Evolutionary conservation across 805 yeast genomes (phyloP), one percentile per base, ranked within the genome.

Genomic region (Kurtzmaniella fragi): DNA sequence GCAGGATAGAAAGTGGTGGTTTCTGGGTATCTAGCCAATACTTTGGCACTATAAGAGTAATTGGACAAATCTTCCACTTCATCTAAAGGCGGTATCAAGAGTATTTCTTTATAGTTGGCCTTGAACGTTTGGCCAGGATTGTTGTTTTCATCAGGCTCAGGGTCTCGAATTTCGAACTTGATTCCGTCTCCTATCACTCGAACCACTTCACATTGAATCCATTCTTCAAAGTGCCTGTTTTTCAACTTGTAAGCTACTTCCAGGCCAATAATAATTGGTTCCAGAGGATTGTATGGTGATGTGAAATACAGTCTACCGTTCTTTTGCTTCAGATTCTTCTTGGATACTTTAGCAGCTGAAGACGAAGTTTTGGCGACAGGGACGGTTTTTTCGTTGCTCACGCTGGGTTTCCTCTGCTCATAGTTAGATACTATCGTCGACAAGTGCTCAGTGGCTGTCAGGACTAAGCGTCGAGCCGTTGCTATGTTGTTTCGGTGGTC

Each of bases 1-100:
- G 99, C 99, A 3, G 95, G 87, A 53, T 93, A 93, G 52, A 93
- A 93, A 0, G 98, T 90, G 0, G 99, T 93, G 0, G 99, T 93
- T 50, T 93, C 99, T 1, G 99, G 99, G 53, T 93, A 93, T 52
- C 95, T 73, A 0, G 97, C 99, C 42, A 93, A 67, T 3, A 93
- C 98, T 47, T 79, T 80, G 0, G 89, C 71, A 0, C 95, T 93
- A 29, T 78, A 66, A 0, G 95, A 84, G 47, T 84, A 85, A 33
- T 73, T 70, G 17, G 63, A 56, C 42, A 80, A 58, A 3, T 55
- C 53, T 42, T 62, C 46, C 1, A 67, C 71, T 9, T 67, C 74
- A 1, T 60, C 64, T 2, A 55, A 50, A 2, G 82, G 74, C 0
- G 95, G 87, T 32, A 93, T 83, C 29, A 84, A 64, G 16, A 87